Evolutionary conservation across 2,329 filamentous ascomycete species (phyloP).

Genomic region (Biscogniauxia sp.): DNA sequence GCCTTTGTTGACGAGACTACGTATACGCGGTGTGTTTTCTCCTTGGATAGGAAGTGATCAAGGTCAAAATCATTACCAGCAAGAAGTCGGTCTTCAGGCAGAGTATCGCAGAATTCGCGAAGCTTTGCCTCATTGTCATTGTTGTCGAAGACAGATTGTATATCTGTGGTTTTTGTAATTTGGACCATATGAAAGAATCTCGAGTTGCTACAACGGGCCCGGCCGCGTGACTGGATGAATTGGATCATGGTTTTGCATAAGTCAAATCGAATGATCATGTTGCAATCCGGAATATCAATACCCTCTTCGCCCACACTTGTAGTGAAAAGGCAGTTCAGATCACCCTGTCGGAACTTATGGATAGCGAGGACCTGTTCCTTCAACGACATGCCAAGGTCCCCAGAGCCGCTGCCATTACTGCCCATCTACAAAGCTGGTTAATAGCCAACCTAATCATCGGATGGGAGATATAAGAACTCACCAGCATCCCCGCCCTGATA

Average conservation of each 20-base stretch:
- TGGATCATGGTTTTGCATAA: conserved; percentile 88
- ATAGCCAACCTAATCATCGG: conserved; percentile 1
- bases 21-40: conserved; percentile 49
- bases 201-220: conserved; percentile 75
- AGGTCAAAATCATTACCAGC: conserved; percentile 57
- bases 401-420: conserved; percentile 44
- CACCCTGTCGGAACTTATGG: conserved; percentile 58
- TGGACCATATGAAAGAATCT: conserved; percentile 86
- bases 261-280: conserved; percentile 73
- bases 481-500: conserved; percentile 55
- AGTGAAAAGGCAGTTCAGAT: conserved; percentile 63
- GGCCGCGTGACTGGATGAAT: conserved; percentile 88
- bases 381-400: conserved; percentile 64
- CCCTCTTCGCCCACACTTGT: conserved; percentile 68
- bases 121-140: conserved; percentile 61
- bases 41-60: conserved; percentile 53
- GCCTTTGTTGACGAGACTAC: conserved; percentile 67
- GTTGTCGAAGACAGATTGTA: conserved; percentile 55
- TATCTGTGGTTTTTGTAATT: conserved; percentile 60
- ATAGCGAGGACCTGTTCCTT: conserved; percentile 73
- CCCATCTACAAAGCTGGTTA: conserved; percentile 31
- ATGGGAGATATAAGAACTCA: conserved; percentile 32
- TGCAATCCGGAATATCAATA: conserved; percentile 66
- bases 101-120: conserved; percentile 69
- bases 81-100: conserved; percentile 74